Evolutionary conservation across 805 yeast genomes (phyloP).

Genomic region (Saccharomyces kudriavzevii): DNA sequence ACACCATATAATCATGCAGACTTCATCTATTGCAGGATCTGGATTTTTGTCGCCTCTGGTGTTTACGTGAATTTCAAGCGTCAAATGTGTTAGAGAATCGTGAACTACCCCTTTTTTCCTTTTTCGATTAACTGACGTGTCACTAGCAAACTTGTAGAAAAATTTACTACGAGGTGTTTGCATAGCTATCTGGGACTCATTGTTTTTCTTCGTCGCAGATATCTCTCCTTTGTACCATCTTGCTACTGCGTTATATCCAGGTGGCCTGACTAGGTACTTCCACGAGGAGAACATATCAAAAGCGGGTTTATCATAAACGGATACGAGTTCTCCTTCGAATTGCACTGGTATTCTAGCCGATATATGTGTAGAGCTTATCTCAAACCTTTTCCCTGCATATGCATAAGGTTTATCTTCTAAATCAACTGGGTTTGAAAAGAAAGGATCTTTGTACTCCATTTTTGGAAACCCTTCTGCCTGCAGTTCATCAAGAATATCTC

Average conservation of each 20-base stretch:
- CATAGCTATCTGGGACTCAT: slow-evolving; percentile 46
- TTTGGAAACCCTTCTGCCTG: slow-evolving; percentile 42
- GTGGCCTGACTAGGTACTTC: slow-evolving; percentile 45
- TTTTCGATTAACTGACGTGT: slow-evolving; percentile 18
- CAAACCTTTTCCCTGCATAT: slow-evolving; percentile 60
- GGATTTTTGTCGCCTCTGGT: slow-evolving; percentile 47
- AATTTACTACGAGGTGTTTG: slow-evolving; percentile 35
- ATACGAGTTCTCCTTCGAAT: slow-evolving; percentile 15
- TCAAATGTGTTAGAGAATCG: slow-evolving; percentile 46
- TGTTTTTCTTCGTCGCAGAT: slow-evolving; percentile 3
- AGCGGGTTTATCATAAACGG: slow-evolving; percentile 2
- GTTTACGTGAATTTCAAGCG: slow-evolving; percentile 60
- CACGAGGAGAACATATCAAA: slow-evolving; percentile 24
- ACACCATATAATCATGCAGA: slow-evolving; percentile 57
- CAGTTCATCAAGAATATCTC: slow-evolving; percentile 39
- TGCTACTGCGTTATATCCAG: slow-evolving; percentile 35
- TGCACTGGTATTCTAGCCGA: slow-evolving; percentile 27
- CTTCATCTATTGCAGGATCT: slow-evolving; percentile 55
- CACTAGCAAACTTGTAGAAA: slow-evolving; percentile 5
- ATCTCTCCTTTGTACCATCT: slow-evolving; percentile 6
- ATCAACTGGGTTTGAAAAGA: slow-evolving; percentile 47
- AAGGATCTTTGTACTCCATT: slow-evolving; percentile 55
- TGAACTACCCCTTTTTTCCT: slow-evolving; percentile 34
- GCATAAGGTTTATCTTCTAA: slow-evolving; percentile 46
- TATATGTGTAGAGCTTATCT: slow-evolving; percentile 36